Evolutionary conservation across 73 alveolate species (phyloP).

Genomic region (Blepharisma stoltei): DNA sequence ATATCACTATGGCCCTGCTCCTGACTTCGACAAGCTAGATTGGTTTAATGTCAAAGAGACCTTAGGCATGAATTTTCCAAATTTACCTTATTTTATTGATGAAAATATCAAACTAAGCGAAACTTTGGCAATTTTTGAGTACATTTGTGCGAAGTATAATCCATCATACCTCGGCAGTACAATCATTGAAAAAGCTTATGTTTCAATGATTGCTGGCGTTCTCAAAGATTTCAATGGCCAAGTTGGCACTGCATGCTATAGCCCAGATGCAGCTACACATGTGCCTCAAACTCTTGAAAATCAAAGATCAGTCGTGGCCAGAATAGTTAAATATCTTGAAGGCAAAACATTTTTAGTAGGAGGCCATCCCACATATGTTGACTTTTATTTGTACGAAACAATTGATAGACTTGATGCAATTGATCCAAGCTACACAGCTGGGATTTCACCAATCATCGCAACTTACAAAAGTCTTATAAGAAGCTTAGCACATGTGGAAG

Average conservation of each 20-base stretch:
- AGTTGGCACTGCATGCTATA: neutral
- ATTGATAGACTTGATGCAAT: constrained; percentile 32
- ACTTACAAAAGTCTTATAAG: too few relatives aligned
- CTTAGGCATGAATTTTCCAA: constrained; percentile 24
- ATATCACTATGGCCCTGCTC: constrained; percentile 37
- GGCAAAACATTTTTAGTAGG: constrained; percentile 32
- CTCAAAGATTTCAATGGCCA: constrained; percentile 20
- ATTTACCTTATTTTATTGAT: constrained; percentile 44
- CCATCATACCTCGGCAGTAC: constrained; percentile 38
- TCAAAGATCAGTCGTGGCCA: neutral
- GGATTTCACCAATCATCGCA: too few relatives aligned
- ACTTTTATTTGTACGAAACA: constrained; percentile 32
- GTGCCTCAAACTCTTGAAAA: neutral
- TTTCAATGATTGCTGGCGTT: constrained; percentile 31
- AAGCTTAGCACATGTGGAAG: too few relatives aligned
- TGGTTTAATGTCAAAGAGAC: constrained; percentile 33
- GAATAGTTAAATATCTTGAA: constrained; percentile 25
- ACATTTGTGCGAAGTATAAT: constrained; percentile 35
- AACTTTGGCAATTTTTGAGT: constrained; percentile 36
- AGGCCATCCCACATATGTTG: constrained; percentile 32
- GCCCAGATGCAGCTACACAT: constrained; percentile 24
- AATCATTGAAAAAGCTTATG: constrained; percentile 29
- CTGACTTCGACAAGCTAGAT: constrained; percentile 22
- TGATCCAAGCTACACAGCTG: too few relatives aligned
- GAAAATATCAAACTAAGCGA: constrained; percentile 40